Percentiles rank a stretch among this genome's conserved stretches.
phyloP scores from a whole-genome alignment of 768 basidiomycete genomes.

The button mushroom (Agaricus bisporus) region DNA sequence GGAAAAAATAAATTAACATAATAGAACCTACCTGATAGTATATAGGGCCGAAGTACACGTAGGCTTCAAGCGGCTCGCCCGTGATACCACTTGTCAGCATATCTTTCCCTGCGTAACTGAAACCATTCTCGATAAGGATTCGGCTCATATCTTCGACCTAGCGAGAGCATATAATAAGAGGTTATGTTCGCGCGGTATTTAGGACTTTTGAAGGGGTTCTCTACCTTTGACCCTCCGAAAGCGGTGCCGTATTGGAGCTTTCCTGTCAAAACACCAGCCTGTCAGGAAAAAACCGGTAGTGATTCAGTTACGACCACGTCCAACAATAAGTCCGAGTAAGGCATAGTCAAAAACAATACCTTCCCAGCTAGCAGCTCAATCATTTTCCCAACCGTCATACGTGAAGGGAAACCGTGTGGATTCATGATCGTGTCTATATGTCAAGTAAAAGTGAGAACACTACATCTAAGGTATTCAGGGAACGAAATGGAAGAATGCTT shows the following conservation, averaged over 20 bases:
- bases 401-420: slow-evolving; percentile 98
- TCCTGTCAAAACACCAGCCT: slow-evolving; percentile 90
- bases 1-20: neutral
- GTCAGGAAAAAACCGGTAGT: slow-evolving; percentile 5
- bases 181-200: slow-evolving; percentile 7
- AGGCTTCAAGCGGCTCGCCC: slow-evolving; percentile 92
- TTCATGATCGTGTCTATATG: slow-evolving; percentile 95
- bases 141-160: slow-evolving; percentile 98
- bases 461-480: slow-evolving; percentile 2
- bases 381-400: slow-evolving; percentile 99
- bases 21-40: slow-evolving; percentile 77
- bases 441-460: slow-evolving; percentile 6
- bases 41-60: slow-evolving; percentile 98
- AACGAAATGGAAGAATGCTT: slow-evolving; percentile 17
- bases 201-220: slow-evolving; percentile 5
- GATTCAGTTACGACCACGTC: slow-evolving; percentile 2
- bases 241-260: slow-evolving; percentile 93
- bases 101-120: slow-evolving; percentile 98
- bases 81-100: slow-evolving; percentile 98
- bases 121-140: slow-evolving; percentile 91
- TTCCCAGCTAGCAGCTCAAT: slow-evolving; percentile 96
- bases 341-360: slow-evolving; percentile 30
- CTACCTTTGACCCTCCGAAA: slow-evolving; percentile 94
- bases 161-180: neutral
- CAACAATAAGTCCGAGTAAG: slow-evolving; percentile 10